A percentile compares a stretch with the other conserved stretches of the same genome.
phyloP scores from a whole-genome alignment of 169 alveolate species.

The Toxoplasma gondii region DNA sequence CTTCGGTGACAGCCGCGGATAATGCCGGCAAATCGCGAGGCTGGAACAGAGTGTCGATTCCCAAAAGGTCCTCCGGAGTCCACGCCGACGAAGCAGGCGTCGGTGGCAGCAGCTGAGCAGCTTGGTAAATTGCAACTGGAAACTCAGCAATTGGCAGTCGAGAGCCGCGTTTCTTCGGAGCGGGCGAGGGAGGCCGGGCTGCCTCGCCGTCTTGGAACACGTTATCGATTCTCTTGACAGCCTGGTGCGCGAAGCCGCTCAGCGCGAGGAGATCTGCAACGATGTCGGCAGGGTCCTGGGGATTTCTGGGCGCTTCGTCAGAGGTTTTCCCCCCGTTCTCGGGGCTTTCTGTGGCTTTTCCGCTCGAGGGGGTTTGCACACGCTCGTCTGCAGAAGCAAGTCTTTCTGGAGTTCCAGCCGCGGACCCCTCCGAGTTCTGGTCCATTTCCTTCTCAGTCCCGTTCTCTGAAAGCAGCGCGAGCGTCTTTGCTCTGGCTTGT shows the following conservation, averaged over 20 bases:
- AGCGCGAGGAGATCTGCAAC: neutral
- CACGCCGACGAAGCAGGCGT: neutral
- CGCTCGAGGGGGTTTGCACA: neutral
- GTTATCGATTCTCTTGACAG: neutral
- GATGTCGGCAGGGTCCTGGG: neutral
- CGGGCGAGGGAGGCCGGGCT: neutral
- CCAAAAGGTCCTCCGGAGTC: slow-evolving; percentile 36
- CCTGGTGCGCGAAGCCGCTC: neutral
- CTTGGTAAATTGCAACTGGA: slow-evolving; percentile 11
- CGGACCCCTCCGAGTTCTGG: neutral
- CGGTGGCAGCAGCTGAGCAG: slow-evolving; percentile 30
- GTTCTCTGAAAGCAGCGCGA: neutral
- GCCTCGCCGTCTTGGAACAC: neutral
- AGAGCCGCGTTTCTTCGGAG: neutral
- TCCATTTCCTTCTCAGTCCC: neutral
- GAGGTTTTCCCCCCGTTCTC: too few species aligned
- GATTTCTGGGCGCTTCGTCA: too few species aligned
- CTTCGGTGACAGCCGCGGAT: neutral
- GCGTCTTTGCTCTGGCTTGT: neutral
- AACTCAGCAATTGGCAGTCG: neutral
- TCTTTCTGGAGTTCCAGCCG: too few species aligned
- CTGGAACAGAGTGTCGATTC: neutral
- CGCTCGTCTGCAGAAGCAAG: too few species aligned
- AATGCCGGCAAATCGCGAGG: neutral
- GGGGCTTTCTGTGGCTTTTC: neutral